Conservation (phyloP, 129 eudicot species). For the Lactuca sativa region DNA sequence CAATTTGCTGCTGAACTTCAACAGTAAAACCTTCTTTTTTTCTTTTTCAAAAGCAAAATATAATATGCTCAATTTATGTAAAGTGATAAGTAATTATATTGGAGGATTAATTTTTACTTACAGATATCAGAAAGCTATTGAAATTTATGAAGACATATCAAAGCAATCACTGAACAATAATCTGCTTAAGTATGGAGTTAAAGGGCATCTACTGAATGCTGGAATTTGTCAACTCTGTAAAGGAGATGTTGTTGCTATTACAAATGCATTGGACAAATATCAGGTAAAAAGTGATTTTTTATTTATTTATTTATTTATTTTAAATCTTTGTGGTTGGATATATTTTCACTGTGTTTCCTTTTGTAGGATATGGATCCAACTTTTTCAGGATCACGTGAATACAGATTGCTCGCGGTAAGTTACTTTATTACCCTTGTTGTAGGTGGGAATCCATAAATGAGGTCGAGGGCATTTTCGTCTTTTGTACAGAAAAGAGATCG, state of each 20-base stretch:
- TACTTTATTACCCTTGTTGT: not conserved
- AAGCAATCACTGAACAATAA: conserved; percentile 36
- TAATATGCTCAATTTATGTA: not conserved
- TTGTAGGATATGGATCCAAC: conserved; percentile 52
- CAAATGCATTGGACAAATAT: conserved; percentile 54
- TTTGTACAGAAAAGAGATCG: not conserved
- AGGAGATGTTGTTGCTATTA: conserved; percentile 45
- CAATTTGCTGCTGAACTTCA: conserved; percentile 44
- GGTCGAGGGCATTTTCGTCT: not conserved
- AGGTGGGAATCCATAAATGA: too few species aligned
- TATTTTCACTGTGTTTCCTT: conserved; percentile 5
- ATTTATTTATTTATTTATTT: not conserved
- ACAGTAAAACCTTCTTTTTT: conserved; percentile 24
- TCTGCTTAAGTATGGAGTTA: conserved; percentile 43
- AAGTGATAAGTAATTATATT: not conserved
- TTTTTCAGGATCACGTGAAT: conserved; percentile 46
- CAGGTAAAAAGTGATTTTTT: conserved; percentile 28
- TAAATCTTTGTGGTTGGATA: not conserved
- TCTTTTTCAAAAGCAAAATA: too few species aligned
- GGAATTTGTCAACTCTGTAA: conserved; percentile 59
- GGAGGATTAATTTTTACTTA: not conserved
- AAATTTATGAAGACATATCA: conserved; percentile 45
- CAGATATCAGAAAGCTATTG: conserved; percentile 44
- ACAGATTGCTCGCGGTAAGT: conserved; percentile 43
- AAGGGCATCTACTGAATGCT: conserved; percentile 50